Evolutionary conservation across 2,329 filamentous ascomycete genomes (phyloP).

Genomic region (Dactylella cylindrospora): DNA sequence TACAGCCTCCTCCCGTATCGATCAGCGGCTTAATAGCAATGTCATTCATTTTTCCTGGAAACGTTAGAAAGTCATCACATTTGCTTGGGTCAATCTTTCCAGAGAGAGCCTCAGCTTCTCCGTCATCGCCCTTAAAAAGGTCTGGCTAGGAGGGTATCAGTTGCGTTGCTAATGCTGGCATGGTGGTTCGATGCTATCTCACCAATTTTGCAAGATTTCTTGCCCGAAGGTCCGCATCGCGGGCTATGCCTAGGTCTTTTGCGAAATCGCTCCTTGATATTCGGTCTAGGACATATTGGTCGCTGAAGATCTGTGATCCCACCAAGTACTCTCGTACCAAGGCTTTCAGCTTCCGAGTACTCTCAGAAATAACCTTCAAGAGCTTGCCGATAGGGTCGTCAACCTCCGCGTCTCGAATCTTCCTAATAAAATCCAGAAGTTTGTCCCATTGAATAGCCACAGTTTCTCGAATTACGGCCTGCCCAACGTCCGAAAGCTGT

Average conservation of each 20-base stretch:
- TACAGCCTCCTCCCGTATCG: constrained; percentile 35
- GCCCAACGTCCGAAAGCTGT: not conserved
- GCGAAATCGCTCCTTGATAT: not conserved
- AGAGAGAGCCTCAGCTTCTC: not conserved
- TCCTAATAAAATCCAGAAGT: not conserved
- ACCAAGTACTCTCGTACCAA: not conserved
- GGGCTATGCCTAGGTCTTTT: not conserved
- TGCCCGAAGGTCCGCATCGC: not conserved
- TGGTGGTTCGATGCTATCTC: not conserved
- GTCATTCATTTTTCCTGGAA: constrained; percentile 13
- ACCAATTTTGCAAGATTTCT: constrained; percentile 3
- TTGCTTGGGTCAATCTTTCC: not conserved
- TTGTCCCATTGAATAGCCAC: not conserved
- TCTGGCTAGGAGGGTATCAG: constrained; percentile 1
- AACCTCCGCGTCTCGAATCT: not conserved
- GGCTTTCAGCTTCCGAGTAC: not conserved
- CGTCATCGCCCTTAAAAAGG: not conserved
- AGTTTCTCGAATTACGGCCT: not conserved
- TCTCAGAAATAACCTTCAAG: not conserved
- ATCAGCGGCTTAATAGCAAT: constrained; percentile 20
- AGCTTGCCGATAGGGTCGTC: not conserved
- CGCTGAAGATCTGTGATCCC: not conserved
- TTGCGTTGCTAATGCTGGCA: not conserved
- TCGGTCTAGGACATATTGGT: not conserved
- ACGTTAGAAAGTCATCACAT: constrained; percentile 2